Evolutionary conservation across 768 basidiomycete genomes (phyloP).

Genomic region (Hericium erinaceus): DNA sequence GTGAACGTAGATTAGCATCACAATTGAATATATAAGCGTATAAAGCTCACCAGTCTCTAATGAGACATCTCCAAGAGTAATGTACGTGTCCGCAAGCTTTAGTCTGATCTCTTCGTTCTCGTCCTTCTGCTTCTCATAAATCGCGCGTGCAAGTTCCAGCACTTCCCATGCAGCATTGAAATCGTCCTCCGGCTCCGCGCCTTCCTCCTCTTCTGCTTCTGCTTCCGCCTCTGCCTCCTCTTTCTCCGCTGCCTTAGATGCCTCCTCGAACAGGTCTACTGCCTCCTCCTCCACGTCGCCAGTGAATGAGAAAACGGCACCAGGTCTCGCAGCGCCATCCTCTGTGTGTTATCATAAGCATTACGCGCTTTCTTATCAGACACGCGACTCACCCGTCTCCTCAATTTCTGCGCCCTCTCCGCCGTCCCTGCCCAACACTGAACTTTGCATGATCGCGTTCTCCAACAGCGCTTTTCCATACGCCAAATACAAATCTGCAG

Average conservation of each 20-base stretch:
- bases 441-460: conserved; percentile 78
- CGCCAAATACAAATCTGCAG: conserved; percentile 79
- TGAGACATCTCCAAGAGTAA: conserved; percentile 91
- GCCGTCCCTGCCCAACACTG: conserved; percentile 87
- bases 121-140: conserved; percentile 63
- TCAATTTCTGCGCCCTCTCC: conserved; percentile 43
- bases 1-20: conserved; percentile 1
- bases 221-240: conserved; percentile 44
- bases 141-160: conserved; percentile 85
- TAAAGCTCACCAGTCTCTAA: conserved; percentile 75
- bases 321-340: conserved; percentile 30
- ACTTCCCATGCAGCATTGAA: conserved; percentile 98
- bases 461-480: conserved; percentile 93
- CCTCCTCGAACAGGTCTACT: conserved; percentile 58
- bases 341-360: conserved; percentile 9
- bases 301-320: conserved; percentile 67
- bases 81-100: conserved; percentile 86
- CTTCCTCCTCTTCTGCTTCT: conserved; percentile 53
- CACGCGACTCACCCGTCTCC: conserved; percentile 25
- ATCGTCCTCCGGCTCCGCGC: conserved; percentile 87
- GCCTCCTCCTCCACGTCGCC: conserved; percentile 66
- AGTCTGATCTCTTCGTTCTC: conserved; percentile 58
- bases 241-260: conserved; percentile 35
- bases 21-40: neutral
- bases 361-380: neutral